Percentiles rank a stretch among this genome's conserved stretches.
phyloP scores from a whole-genome alignment of 2,329 filamentous ascomycete genomes.

The Grosmannia serpens region DNA sequence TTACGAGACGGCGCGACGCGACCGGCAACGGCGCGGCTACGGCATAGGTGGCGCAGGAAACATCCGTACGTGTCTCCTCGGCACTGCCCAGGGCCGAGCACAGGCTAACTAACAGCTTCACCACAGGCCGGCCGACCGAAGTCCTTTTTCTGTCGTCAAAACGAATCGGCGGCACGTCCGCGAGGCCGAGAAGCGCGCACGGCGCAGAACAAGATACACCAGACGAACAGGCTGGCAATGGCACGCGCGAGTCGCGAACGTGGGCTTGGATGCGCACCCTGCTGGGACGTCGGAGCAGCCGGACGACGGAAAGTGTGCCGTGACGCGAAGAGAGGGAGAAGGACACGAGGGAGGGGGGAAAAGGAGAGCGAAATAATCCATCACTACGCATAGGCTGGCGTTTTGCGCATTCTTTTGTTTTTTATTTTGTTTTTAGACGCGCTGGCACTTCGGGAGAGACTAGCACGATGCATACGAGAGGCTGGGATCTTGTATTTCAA shows the following conservation, averaged over 20 bases:
- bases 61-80: constrained; percentile 22
- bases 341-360: not conserved
- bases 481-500: not conserved
- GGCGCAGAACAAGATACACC: not conserved
- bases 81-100: not conserved
- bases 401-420: not conserved
- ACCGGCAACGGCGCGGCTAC: constrained; percentile 24
- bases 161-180: not conserved
- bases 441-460: not conserved
- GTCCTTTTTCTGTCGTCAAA: not conserved
- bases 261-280: constrained; percentile 8
- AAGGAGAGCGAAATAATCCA: not conserved
- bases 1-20: constrained; percentile 16
- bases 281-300: not conserved
- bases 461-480: not conserved
- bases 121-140: not conserved
- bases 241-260: not conserved
- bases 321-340: not conserved
- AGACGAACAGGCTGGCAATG: not conserved
- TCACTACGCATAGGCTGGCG: not conserved
- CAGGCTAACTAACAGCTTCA: not conserved
- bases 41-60: constrained; percentile 29
- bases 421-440: not conserved
- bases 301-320: not conserved
- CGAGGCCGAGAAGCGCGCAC: not conserved